A percentile compares a stretch with the other conserved stretches of the same genome.
Evolutionary conservation across 2,329 filamentous ascomycete genomes (phyloP).

Genomic region (Phoma sp.): DNA sequence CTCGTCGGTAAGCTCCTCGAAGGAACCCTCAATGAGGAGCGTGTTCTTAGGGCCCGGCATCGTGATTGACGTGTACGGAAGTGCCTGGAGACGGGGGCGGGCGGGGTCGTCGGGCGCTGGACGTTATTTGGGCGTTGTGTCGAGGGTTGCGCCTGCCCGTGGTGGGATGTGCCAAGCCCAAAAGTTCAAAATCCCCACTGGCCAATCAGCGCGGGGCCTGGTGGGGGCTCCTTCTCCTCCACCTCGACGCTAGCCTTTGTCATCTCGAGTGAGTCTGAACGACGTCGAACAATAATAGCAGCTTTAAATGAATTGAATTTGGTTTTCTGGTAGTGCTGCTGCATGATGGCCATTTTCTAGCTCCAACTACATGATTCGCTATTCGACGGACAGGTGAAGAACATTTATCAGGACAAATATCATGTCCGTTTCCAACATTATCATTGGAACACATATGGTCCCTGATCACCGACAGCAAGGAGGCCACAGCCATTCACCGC

Average conservation of each 20-base stretch:
- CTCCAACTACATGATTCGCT: no score
- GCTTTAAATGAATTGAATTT: no score
- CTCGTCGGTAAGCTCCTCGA: slow-evolving; percentile 91
- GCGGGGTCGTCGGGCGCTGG: slow-evolving; percentile 19
- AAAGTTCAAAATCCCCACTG: slow-evolving; percentile 13
- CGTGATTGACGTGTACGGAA: slow-evolving; percentile 31
- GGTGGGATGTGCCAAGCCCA: slow-evolving; percentile 21
- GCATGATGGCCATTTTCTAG: no score
- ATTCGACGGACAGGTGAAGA: no score
- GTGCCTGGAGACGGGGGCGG: slow-evolving; percentile 30
- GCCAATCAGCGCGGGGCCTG: slow-evolving; percentile 3
- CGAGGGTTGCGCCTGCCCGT: slow-evolving; percentile 18
- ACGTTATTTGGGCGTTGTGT: slow-evolving; percentile 20
- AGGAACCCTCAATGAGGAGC: slow-evolving; percentile 84
- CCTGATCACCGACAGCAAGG: no score
- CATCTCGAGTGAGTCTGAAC: no score
- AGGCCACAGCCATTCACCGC: no score
- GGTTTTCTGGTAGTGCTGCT: no score
- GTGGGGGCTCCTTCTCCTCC: slow-evolving; percentile 3
- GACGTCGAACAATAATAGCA: no score
- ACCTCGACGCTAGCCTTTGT: neutral
- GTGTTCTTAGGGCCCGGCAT: slow-evolving; percentile 68
- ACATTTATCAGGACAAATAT: no score
- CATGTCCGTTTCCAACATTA: no score
- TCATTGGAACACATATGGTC: no score